Base-by-base conservation (phyloP, 768 basidiomycete species). In the Astraeus odoratus region DNA sequence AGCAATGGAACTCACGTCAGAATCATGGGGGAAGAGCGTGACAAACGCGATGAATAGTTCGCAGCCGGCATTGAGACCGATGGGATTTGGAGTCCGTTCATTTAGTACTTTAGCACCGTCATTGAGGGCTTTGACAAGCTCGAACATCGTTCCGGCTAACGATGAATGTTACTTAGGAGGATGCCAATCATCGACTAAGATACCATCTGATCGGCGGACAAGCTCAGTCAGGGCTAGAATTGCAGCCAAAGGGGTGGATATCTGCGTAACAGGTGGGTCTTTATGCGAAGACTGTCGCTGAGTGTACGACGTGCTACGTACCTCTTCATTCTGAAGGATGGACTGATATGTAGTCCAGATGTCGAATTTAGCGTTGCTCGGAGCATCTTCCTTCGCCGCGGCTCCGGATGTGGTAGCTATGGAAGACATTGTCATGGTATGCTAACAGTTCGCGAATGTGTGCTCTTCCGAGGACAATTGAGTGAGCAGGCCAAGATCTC, bases 31-130 rank as follows among this genome's bases (percentile, higher is more conserved):
- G 57, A 86, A 85, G 35, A 81, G 67, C 26, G 89, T 90, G 54
- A 92, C 86, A 55, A 92, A 95, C 9, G 86, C 83, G 56, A 88
- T 83, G 70, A 95, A 92, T 31, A 95, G 74, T 61, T 92, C 85
- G 64, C 85, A 88, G 46, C 92, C 92, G n/a, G 88, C 88, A 49
- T 83, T 83, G 49, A 91, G 69, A 51, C 88, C 81, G 66, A 93
- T 86, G 19, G 86, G 77, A 61, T 91, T 92, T 22, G 81, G 70
- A 1, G 80, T 75, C n/a, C 72, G 71, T 20, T 68, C 61, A 51
- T 77, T 80, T 42, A 95, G 68, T 5, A 70, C 67, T 29, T 78
- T 71, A 1, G 86, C 83, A 35, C 81, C 87, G 35, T 84, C 77
- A 47, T 89, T 80, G 47, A 96, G 76, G 20, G 82, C 91, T 50